Evolutionary conservation across 1,139 yeast genomes (phyloP), one percentile per base, ranked within the genome.

Genomic region (Wickerhamiella infanticola): DNA sequence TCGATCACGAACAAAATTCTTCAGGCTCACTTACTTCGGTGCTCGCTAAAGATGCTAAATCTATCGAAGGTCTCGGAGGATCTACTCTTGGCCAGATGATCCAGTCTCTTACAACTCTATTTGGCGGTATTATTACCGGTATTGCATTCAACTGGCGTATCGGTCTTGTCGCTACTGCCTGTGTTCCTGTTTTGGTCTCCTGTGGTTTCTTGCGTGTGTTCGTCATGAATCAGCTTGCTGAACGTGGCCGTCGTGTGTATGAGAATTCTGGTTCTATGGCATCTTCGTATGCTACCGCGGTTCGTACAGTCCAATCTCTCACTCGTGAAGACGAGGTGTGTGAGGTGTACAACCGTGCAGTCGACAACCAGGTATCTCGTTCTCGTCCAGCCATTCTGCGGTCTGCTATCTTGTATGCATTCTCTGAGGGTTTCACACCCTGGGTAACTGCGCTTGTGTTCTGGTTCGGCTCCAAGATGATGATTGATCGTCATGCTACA

Each of bases 11-110:
- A 24, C 55, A 56, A 37, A 62, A 64, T 47, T 53, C 63, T 9
- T 59, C 88, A 2, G 96, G 96, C 45, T 90, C 86, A 53, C 69
- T 86, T 58, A 81, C 86, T 27, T 79, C 94, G 2, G 69, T 94
- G 51, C 66, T 85, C 29, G 79, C 90, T 35, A 79, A 81, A 48
- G 95, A 86, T 60, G 88, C 94, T 1, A 86, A 81, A 57, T 76
- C 83, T 39, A 88, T 86, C 25, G 77, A 83, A 48, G 86, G 86
- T 56, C 72, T 85, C 38, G 81, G 93, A 38, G 96, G 90, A 59
- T 94, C 94, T 26, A 79, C 82, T 41, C 72, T 93, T 48, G 84
- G 94, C 11, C 67, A 81, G 3, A 75, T 86, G 44, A 74, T 81
- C 51, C 94, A 94, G 18, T 68, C 75, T 13, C 75, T 82, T 3